Evolutionary conservation across 2,329 filamentous ascomycete genomes (phyloP), one percentile per base, ranked within the genome.

Genomic region (Bipolaris gigantea): DNA sequence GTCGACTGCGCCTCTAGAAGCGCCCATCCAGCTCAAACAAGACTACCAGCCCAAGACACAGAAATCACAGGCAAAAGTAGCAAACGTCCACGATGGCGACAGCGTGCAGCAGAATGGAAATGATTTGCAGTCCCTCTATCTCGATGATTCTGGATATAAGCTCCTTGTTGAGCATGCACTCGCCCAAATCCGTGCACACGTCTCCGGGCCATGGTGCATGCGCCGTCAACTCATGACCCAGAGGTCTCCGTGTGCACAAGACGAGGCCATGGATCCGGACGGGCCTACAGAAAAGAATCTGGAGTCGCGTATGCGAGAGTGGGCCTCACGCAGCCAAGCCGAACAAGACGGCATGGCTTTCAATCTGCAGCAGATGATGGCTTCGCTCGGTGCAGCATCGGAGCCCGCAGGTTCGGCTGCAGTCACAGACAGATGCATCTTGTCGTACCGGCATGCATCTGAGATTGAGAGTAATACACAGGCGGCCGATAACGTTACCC

Each of bases 21-120:
- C 61, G 11, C 83, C 84, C 2, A 85, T 80, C 59, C 40, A 71
- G 73, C 49, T 82, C 21, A 62, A 79, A 2, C 81, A 85, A 50
- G 61, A 67, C 23, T 56, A 61, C 21, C 85, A 86, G 61, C 83
- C 84, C 9, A 85, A 81, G 63, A 73, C 75, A 11, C 72, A 73
- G 5, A 67, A 73, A 33, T 79, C 78, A 7, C 77, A 75, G 68
- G 73, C 75, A 40, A 75, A 76, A 67, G 73, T 75, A 45, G 75
- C 76, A 62, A 41, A 60, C 59, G 15, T 76, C 62, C 49, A 63
- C 57, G 44, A 56, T 11, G 5, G 69, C 33, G 54, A 71, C 18
- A 50, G 62, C 15, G 61, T 67, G 3, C 74, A 78, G 10, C 71
- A 77, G 59, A 51, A 51, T 1, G 59, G 65, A 16, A 33, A 43